These are phyloP conservation scores for Inga leiocalycina DNA, from an alignment of 306 rosid genomes.

Conservation along the genomic window DNA sequence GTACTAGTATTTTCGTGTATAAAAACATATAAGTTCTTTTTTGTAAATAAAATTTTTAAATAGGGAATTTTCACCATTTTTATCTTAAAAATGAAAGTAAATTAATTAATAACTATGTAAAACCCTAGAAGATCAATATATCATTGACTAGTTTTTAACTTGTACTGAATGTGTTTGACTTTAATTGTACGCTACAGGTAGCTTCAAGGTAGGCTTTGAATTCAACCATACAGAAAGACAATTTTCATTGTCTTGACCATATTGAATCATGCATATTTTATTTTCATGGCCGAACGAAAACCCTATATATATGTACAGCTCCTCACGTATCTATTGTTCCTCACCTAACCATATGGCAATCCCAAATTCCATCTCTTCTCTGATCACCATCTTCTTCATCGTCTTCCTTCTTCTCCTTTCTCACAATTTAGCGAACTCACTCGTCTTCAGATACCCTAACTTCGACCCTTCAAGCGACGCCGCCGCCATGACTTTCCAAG, in stretches of 20 bases:
- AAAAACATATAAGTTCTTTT: too few relatives aligned
- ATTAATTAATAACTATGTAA: too few relatives aligned
- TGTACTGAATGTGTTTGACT: too few relatives aligned
- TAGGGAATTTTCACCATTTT: too few relatives aligned
- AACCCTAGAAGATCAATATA: too few relatives aligned
- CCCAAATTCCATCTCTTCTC: neutral
- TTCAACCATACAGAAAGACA: neutral
- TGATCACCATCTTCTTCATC: neutral
- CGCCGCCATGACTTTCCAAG: neutral
- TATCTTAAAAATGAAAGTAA: too few relatives aligned
- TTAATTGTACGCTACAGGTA: neutral
- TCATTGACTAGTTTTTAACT: too few relatives aligned
- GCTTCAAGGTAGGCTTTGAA: neutral
- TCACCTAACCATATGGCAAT: neutral
- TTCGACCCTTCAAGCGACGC: neutral
- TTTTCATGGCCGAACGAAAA: neutral
- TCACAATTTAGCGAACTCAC: neutral
- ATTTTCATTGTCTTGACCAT: neutral
- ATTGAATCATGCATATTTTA: neutral
- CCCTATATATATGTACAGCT: neutral
- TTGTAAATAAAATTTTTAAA: too few relatives aligned
- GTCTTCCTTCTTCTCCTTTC: neutral
- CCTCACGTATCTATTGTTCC: neutral
- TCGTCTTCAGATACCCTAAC: neutral
- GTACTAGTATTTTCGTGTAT: too few relatives aligned